A percentile compares a stretch with the other conserved stretches of the same genome.
Evolutionary conservation across 106 monocot species (phyloP).

Genomic region (Apostasia ramifera): DNA sequence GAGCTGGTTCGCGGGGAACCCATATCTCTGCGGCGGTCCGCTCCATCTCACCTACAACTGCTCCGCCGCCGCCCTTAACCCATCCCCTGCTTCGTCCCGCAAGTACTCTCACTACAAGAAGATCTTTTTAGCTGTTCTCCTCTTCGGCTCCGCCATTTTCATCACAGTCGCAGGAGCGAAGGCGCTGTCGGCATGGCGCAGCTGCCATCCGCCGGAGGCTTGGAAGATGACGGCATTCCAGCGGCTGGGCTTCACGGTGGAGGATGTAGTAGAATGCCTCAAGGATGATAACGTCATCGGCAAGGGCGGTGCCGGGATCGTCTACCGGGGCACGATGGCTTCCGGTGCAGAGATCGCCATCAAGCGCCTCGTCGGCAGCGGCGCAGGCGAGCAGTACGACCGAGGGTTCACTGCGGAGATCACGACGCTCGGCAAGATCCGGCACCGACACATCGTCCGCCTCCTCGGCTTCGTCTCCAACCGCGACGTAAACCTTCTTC

Average conservation of each 20-base stretch:
- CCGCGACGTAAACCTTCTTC: constrained; percentile 64
- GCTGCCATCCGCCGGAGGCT: constrained; percentile 1
- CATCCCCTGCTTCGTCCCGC: neutral
- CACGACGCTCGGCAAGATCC: constrained; percentile 72
- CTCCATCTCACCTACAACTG: constrained; percentile 13
- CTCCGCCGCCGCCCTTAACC: constrained; percentile 11
- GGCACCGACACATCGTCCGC: constrained; percentile 85
- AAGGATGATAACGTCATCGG: constrained; percentile 94
- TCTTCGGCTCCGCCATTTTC: neutral
- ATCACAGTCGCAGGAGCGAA: constrained; percentile 6
- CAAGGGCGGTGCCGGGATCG: constrained; percentile 89
- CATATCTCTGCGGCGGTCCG: constrained; percentile 48
- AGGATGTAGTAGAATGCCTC: constrained; percentile 72
- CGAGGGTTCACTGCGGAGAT: constrained; percentile 90
- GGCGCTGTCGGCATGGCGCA: constrained; percentile 11
- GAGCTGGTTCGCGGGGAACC: constrained; percentile 71
- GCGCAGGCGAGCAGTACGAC: constrained; percentile 34
- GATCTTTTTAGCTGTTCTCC: constrained; percentile 12
- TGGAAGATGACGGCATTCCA: constrained; percentile 90
- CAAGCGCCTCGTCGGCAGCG: constrained; percentile 51
- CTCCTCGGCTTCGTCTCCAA: constrained; percentile 77
- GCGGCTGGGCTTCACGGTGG: constrained; percentile 54
- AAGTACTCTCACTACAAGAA: constrained; percentile 3
- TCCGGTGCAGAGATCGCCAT: constrained; percentile 63
- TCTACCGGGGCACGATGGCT: constrained; percentile 63